Conservation (phyloP, 208 protist species). For the Tritrichomonas foetus region DNA sequence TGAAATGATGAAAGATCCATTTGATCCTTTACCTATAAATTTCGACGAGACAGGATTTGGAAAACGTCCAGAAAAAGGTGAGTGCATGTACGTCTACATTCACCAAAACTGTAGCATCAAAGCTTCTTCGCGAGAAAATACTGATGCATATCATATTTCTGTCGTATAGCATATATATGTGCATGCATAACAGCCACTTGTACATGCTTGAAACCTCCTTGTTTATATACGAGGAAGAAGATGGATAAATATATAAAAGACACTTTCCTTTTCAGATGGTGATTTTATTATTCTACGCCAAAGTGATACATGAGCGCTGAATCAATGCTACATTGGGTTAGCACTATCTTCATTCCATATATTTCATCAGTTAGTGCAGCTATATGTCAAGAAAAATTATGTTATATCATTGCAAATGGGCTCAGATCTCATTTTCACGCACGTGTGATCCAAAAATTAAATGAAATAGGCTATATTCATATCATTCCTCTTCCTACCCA, state of each 20-base stretch:
- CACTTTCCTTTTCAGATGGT: not conserved
- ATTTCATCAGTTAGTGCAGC: not conserved
- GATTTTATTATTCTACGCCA: not conserved
- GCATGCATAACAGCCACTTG: too few relatives aligned
- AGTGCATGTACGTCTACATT: too few relatives aligned
- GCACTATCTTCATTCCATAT: not conserved
- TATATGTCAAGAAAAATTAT: not conserved
- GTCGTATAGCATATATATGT: too few relatives aligned
- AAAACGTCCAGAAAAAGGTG: too few relatives aligned
- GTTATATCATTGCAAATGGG: not conserved
- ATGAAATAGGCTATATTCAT: not conserved
- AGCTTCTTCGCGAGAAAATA: too few relatives aligned
- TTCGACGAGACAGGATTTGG: too few relatives aligned
- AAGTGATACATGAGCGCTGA: not conserved
- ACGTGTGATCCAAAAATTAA: not conserved
- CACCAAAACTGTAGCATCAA: too few relatives aligned
- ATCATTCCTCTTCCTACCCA: not conserved
- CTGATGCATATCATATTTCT: too few relatives aligned
- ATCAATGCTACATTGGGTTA: not conserved
- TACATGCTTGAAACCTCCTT: too few relatives aligned
- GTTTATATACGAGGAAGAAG: too few relatives aligned
- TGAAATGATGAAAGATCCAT: too few relatives aligned
- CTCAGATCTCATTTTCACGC: not conserved
- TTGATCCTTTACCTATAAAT: too few relatives aligned
- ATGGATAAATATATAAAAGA: not conserved